phyloP scores from a whole-genome alignment of 1,284 basidiomycete genomes.

The Sporisorium exsertum region DNA sequence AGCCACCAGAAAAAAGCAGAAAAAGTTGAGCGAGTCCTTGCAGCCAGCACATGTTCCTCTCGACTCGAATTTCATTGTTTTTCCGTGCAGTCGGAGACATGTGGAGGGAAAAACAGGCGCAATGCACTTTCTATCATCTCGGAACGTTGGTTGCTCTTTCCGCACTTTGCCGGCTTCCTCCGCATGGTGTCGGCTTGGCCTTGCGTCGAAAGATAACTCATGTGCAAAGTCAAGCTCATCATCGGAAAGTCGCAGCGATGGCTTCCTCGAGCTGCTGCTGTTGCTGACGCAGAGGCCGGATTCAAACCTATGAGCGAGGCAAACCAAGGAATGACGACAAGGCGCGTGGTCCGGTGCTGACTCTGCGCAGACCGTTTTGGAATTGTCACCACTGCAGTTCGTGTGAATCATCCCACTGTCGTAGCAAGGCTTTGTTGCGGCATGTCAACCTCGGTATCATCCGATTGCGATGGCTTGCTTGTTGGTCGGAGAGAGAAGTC shows the following conservation, averaged over 20 bases:
- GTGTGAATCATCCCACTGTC: neutral
- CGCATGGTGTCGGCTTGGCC: neutral
- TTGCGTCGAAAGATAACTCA: neutral
- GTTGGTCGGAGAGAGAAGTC: neutral
- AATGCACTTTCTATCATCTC: neutral
- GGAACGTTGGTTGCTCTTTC: neutral
- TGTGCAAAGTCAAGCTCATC: too few species aligned
- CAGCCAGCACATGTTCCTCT: neutral
- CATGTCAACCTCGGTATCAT: neutral
- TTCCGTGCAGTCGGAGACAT: neutral
- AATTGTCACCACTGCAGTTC: too few species aligned
- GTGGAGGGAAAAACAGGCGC: conserved; percentile 1
- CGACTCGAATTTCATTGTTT: neutral
- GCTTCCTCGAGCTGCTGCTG: too few species aligned
- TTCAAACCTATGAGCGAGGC: neutral
- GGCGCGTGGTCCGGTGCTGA: conserved; percentile 2
- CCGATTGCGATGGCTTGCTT: neutral
- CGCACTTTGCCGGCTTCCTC: conserved; percentile 2
- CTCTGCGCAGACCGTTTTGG: neutral
- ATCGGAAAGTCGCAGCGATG: too few species aligned
- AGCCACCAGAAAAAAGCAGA: neutral
- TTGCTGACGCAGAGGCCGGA: neutral
- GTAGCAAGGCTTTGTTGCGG: neutral
- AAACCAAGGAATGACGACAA: neutral
- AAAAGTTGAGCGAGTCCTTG: conserved; percentile 8